A percentile compares a stretch with the other conserved stretches of the same genome.
phyloP scores from a whole-genome alignment of 2,329 filamentous ascomycete species.

The Herpomyces periplanetae region DNA sequence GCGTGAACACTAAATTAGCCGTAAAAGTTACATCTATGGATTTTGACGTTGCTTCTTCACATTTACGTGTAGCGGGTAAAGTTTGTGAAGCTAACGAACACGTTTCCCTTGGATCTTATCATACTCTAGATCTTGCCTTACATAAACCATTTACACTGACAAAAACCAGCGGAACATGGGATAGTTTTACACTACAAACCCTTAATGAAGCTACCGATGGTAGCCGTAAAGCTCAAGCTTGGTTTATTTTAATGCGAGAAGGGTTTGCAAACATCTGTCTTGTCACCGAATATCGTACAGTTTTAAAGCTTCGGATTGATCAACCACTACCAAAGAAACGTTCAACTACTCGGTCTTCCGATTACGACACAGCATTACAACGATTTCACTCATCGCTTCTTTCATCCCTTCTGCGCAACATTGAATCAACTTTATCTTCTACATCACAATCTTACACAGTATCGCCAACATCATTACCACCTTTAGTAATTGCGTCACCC shows the following conservation, averaged over 20 bases:
- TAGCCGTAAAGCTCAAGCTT: slow-evolving; percentile 38
- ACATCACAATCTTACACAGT: slow-evolving; percentile 6
- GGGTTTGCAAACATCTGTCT: slow-evolving; percentile 44
- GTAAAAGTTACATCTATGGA: slow-evolving; percentile 23
- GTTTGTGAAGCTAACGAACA: slow-evolving; percentile 24
- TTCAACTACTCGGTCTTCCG: slow-evolving; percentile 13
- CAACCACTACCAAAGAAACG: slow-evolving; percentile 25
- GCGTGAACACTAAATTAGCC: slow-evolving; percentile 21
- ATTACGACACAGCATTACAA: slow-evolving; percentile 12
- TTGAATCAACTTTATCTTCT: slow-evolving; percentile 24
- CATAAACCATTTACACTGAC: slow-evolving; percentile 55
- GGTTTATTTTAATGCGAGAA: slow-evolving; percentile 78
- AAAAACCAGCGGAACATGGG: too few relatives aligned
- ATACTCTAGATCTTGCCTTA: slow-evolving; percentile 47
- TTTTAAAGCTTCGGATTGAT: slow-evolving; percentile 28
- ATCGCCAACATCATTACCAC: slow-evolving; percentile 13
- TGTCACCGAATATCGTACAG: slow-evolving; percentile 38
- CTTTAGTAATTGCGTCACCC: slow-evolving; percentile 41
- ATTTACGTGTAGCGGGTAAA: slow-evolving; percentile 24
- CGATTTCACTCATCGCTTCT: slow-evolving; percentile 29
- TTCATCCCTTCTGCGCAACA: slow-evolving; percentile 29
- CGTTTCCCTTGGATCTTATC: slow-evolving; percentile 23
- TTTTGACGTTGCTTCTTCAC: slow-evolving; percentile 24
- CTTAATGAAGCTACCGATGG: slow-evolving; percentile 39
- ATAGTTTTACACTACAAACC: slow-evolving; percentile 42